Evolutionary conservation across 352 stramenopile genomes (phyloP).

Genomic region (Phytophthora sp.): DNA sequence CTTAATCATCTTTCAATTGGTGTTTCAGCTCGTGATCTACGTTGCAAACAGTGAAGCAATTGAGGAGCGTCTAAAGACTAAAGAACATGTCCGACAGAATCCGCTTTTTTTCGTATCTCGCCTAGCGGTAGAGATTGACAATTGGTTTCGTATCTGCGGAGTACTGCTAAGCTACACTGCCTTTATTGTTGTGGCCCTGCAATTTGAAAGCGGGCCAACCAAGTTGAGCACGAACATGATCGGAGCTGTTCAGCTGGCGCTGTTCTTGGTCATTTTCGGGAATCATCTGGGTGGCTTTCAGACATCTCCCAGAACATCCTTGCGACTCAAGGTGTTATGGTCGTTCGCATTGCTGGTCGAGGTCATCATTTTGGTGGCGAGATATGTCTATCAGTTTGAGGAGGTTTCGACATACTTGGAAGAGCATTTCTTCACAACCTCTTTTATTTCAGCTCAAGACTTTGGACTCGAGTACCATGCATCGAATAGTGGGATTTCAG

Average conservation of each 20-base stretch:
- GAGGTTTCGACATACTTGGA: constrained; percentile 70
- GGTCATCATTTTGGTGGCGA: constrained; percentile 64
- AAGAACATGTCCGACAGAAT: constrained; percentile 70
- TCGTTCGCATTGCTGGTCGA: constrained; percentile 77
- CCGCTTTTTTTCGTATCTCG: constrained; percentile 79
- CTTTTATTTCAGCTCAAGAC: constrained; percentile 77
- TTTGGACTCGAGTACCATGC: constrained; percentile 78
- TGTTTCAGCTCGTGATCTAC: constrained; percentile 89
- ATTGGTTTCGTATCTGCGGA: constrained; percentile 71
- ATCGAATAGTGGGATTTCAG: constrained; percentile 59
- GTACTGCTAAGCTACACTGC: constrained; percentile 73
- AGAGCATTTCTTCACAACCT: constrained; percentile 64
- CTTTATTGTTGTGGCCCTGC: constrained; percentile 71
- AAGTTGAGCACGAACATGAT: constrained; percentile 71
- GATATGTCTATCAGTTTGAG: constrained; percentile 87
- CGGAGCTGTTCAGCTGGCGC: constrained; percentile 58
- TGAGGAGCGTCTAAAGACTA: constrained; percentile 64
- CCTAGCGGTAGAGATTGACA: constrained; percentile 77
- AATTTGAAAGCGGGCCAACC: constrained; percentile 61
- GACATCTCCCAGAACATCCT: constrained; percentile 64
- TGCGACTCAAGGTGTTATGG: constrained; percentile 79
- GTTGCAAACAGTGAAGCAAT: constrained; percentile 74
- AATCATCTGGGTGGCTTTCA: constrained; percentile 78
- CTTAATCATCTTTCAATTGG: constrained; percentile 83
- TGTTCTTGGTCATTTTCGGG: constrained; percentile 72